phyloP scores from a whole-genome alignment of 2,329 filamentous ascomycete species.

The Aaosphaeria pasadenensis region DNA sequence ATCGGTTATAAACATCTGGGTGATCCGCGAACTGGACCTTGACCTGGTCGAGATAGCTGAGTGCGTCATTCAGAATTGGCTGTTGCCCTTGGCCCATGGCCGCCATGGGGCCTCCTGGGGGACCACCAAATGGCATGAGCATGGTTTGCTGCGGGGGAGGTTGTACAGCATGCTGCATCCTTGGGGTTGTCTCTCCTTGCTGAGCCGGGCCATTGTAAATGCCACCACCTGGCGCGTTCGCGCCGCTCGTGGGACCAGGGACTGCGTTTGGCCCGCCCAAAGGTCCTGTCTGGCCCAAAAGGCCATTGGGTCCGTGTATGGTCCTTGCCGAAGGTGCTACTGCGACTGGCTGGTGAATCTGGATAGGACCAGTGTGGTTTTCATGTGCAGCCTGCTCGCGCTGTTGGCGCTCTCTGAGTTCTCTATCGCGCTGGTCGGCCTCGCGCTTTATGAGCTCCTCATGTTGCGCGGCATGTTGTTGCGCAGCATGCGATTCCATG shows the following conservation, averaged over 20 bases:
- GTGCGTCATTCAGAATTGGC: slow-evolving; percentile 79
- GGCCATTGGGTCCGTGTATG: slow-evolving; percentile 88
- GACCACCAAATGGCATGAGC: slow-evolving; percentile 48
- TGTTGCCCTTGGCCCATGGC: slow-evolving; percentile 75
- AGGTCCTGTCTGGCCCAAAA: slow-evolving; percentile 61
- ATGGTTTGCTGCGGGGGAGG: slow-evolving; percentile 49
- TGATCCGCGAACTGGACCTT: slow-evolving; percentile 98
- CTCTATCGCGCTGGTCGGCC: slow-evolving; percentile 53
- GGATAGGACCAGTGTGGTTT: slow-evolving; percentile 82
- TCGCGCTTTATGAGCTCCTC: slow-evolving; percentile 52
- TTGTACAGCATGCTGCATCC: slow-evolving; percentile 61
- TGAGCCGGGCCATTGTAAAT: slow-evolving; percentile 71
- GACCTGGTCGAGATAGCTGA: slow-evolving; percentile 96
- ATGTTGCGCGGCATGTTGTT: slow-evolving; percentile 42
- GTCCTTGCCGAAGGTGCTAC: slow-evolving; percentile 67
- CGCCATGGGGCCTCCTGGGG: slow-evolving; percentile 36
- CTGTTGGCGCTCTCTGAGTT: slow-evolving; percentile 64
- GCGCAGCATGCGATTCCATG: slow-evolving; percentile 47
- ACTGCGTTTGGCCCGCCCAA: slow-evolving; percentile 48
- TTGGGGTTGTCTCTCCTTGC: slow-evolving; percentile 53
- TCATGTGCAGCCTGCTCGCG: slow-evolving; percentile 74
- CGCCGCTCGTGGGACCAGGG: slow-evolving; percentile 54
- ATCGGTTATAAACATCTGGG: slow-evolving; percentile 94
- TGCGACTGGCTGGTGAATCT: slow-evolving; percentile 91
- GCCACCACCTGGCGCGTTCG: slow-evolving; percentile 59